Conservation (phyloP, 805 yeast genomes). For the Pichia occidentalis region DNA sequence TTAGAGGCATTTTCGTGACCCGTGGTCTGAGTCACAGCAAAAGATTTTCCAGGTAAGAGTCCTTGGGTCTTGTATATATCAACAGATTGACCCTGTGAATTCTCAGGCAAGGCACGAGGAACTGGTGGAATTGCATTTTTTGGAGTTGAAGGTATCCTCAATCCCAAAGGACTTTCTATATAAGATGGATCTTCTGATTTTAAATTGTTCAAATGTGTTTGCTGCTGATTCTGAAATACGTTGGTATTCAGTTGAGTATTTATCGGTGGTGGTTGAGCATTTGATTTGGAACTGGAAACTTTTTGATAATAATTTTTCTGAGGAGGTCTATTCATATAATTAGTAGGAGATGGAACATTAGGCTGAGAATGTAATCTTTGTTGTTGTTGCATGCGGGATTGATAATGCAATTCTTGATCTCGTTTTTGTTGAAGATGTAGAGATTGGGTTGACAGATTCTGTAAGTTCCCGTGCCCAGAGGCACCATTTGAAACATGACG, state of each 20-base stretch:
- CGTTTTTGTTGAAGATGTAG: too few relatives aligned
- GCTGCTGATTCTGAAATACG: too few relatives aligned
- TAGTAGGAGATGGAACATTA: too few relatives aligned
- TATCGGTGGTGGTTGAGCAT: conserved; percentile 3
- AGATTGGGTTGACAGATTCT: too few relatives aligned
- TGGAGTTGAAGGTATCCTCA: neutral
- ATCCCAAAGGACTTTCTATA: neutral
- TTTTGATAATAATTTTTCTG: neutral
- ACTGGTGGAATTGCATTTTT: conserved; percentile 1
- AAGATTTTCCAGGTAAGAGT: conserved; percentile 5
- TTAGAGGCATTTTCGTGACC: conserved; percentile 7
- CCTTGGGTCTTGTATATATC: neutral
- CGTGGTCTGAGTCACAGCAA: conserved; percentile 4
- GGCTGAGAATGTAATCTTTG: too few relatives aligned
- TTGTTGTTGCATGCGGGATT: too few relatives aligned
- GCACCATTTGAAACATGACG: too few relatives aligned
- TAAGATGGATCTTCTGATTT: too few relatives aligned
- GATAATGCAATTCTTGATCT: too few relatives aligned
- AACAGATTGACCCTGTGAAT: neutral
- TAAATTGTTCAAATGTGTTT: neutral
- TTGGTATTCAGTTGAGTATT: conserved; percentile 2
- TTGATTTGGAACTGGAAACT: neutral
- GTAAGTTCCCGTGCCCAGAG: too few relatives aligned
- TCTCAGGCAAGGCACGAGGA: neutral
- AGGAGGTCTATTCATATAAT: neutral